phyloP scores from a whole-genome alignment of 805 yeast species.

The Sugiyamaella mastotermitis region DNA sequence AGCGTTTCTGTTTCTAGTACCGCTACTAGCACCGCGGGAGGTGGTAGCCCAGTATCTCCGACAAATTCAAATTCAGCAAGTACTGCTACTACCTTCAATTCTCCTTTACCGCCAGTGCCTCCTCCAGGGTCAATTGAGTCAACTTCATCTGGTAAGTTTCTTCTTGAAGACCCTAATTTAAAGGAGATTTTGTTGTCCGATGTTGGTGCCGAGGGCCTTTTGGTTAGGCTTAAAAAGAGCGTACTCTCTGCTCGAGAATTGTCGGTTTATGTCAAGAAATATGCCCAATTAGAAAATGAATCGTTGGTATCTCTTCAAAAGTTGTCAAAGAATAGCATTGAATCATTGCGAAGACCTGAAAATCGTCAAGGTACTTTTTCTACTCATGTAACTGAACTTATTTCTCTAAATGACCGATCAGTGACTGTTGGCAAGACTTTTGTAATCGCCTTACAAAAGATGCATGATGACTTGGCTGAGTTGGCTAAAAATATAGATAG shows the following conservation, averaged over 20 bases:
- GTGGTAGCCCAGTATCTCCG: too few species aligned
- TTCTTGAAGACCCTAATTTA: slow-evolving; percentile 31
- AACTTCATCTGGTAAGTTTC: slow-evolving; percentile 2
- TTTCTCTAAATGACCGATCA: slow-evolving; percentile 73
- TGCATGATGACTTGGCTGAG: slow-evolving; percentile 78
- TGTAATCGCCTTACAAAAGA: slow-evolving; percentile 70
- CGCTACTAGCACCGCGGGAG: too few species aligned
- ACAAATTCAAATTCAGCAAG: neutral
- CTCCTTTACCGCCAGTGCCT: neutral
- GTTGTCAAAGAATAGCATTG: slow-evolving; percentile 52
- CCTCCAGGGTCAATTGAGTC: too few species aligned
- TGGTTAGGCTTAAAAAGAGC: slow-evolving; percentile 71
- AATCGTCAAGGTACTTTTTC: slow-evolving; percentile 63
- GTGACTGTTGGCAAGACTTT: slow-evolving; percentile 67
- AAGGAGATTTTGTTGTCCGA: slow-evolving; percentile 31
- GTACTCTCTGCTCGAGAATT: slow-evolving; percentile 81
- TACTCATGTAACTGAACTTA: slow-evolving; percentile 56
- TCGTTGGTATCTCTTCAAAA: slow-evolving; percentile 70
- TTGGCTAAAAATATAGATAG: slow-evolving; percentile 64
- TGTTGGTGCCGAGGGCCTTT: slow-evolving; percentile 65
- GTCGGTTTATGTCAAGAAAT: slow-evolving; percentile 68
- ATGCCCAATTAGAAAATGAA: slow-evolving; percentile 72
- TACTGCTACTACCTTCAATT: neutral
- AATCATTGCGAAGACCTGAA: slow-evolving; percentile 41
- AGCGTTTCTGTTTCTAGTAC: too few species aligned